These are phyloP conservation scores for Cryptococcus deneoformans DNA, from an alignment of 1,284 basidiomycete genomes.

Conservation along the genomic window DNA sequence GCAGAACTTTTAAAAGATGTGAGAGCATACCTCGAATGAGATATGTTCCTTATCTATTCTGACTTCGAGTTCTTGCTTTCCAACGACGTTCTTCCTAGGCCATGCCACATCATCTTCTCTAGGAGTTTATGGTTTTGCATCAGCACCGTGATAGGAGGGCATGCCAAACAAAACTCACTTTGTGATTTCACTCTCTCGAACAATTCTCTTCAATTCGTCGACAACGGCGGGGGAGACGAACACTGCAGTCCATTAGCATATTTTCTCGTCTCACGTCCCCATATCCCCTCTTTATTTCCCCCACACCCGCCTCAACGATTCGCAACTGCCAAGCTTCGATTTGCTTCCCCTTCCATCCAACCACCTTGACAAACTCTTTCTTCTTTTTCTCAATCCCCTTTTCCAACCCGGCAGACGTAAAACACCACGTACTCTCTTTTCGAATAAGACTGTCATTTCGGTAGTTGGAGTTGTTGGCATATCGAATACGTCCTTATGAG, in stretches of 20 bases:
- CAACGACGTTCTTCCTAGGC: conserved; percentile 98
- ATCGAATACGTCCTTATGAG: conserved; percentile 69
- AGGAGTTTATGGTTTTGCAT: neutral
- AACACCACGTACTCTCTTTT: conserved; percentile 81
- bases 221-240: conserved; percentile 89
- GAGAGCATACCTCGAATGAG: conserved; percentile 81
- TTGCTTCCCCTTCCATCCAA: too few relatives aligned
- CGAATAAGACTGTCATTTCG: conserved; percentile 94
- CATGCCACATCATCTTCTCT: conserved; percentile 98
- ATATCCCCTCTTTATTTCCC: neutral
- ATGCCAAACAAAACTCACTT: conserved; percentile 60
- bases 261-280: neutral
- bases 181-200: conserved; percentile 92
- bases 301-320: neutral
- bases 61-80: conserved; percentile 96
- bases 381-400: too few relatives aligned
- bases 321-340: neutral
- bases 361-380: too few relatives aligned
- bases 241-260: conserved; percentile 58
- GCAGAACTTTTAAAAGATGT: neutral
- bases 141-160: neutral
- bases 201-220: conserved; percentile 89
- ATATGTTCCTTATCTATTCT: conserved; percentile 94
- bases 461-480: conserved; percentile 99
- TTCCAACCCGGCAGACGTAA: too few relatives aligned